Percentiles rank a stretch among this genome's conserved stretches.
Evolutionary conservation across 1,284 basidiomycete genomes (phyloP).

Genomic region (Ceratobasidium sp.): DNA sequence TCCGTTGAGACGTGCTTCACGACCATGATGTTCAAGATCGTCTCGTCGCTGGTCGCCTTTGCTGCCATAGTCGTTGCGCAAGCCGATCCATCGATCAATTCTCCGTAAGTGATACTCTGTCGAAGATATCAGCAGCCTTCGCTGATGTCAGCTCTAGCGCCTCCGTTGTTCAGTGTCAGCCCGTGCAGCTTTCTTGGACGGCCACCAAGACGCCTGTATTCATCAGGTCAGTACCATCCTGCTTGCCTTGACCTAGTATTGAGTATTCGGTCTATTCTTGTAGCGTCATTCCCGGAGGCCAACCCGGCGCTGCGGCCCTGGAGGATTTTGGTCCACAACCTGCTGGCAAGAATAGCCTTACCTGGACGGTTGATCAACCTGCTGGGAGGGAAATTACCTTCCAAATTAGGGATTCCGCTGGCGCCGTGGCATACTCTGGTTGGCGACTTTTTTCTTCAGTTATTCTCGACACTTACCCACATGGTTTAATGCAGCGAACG

Average conservation of each 20-base stretch:
- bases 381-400: slow-evolving; percentile 9
- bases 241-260: background rate
- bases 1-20: slow-evolving; percentile 4
- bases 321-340: slow-evolving; percentile 10
- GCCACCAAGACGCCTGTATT: background rate
- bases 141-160: background rate
- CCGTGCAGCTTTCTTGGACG: background rate
- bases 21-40: slow-evolving; percentile 4
- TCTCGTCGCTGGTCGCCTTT: slow-evolving; percentile 20
- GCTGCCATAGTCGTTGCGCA: slow-evolving; percentile 28
- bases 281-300: slow-evolving; percentile 35
- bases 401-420: background rate
- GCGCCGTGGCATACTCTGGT: background rate
- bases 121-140: background rate
- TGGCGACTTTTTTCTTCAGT: background rate
- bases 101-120: slow-evolving; percentile 8
- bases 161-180: slow-evolving; percentile 3
- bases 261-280: background rate
- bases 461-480: background rate
- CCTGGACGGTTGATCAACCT: background rate
- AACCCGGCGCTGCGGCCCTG: slow-evolving; percentile 11
- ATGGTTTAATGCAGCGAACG: background rate
- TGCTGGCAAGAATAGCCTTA: background rate
- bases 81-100: slow-evolving; percentile 14
- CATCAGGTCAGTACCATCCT: slow-evolving; percentile 5